A percentile compares a stretch with the other conserved stretches of the same genome.
phyloP scores from a whole-genome alignment of 805 yeast species.

The Starmerella vitae region DNA sequence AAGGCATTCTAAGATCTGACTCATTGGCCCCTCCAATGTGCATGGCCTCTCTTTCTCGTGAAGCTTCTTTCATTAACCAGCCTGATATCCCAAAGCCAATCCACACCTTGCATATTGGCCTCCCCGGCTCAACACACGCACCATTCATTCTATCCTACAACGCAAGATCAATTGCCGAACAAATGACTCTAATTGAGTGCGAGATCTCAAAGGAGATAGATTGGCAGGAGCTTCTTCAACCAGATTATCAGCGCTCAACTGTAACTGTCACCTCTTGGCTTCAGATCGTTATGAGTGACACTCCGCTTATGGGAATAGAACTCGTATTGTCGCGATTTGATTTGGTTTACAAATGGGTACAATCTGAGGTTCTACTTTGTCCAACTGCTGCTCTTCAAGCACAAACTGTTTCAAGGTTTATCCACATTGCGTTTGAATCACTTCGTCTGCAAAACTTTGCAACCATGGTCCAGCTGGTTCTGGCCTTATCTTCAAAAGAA shows the following conservation, averaged over 20 bases:
- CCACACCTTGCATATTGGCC: slow-evolving; percentile 12
- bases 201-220: slow-evolving; percentile 76
- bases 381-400: slow-evolving; percentile 44
- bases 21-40: neutral
- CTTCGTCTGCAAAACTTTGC: slow-evolving; percentile 63
- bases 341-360: slow-evolving; percentile 79
- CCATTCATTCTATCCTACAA: slow-evolving; percentile 69
- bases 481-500: slow-evolving; percentile 49
- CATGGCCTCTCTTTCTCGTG: neutral
- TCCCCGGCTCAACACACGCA: slow-evolving; percentile 36
- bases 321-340: slow-evolving; percentile 76
- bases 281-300: slow-evolving; percentile 46
- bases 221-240: slow-evolving; percentile 77
- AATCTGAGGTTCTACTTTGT: slow-evolving; percentile 73
- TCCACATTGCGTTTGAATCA: slow-evolving; percentile 73
- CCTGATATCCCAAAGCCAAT: slow-evolving; percentile 17
- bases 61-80: neutral
- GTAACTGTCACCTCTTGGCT: slow-evolving; percentile 61
- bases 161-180: slow-evolving; percentile 57
- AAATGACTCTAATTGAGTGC: slow-evolving; percentile 72
- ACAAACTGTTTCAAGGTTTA: slow-evolving; percentile 65
- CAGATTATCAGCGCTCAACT: slow-evolving; percentile 49
- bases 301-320: slow-evolving; percentile 50
- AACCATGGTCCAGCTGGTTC: slow-evolving; percentile 71
- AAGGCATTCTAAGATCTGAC: too few relatives aligned